Percentiles rank a stretch among this genome's conserved stretches.
These are phyloP conservation scores for Cenchrus americanus DNA, from an alignment of 176 grass and related monocot genomes.

Conservation along the genomic window DNA sequence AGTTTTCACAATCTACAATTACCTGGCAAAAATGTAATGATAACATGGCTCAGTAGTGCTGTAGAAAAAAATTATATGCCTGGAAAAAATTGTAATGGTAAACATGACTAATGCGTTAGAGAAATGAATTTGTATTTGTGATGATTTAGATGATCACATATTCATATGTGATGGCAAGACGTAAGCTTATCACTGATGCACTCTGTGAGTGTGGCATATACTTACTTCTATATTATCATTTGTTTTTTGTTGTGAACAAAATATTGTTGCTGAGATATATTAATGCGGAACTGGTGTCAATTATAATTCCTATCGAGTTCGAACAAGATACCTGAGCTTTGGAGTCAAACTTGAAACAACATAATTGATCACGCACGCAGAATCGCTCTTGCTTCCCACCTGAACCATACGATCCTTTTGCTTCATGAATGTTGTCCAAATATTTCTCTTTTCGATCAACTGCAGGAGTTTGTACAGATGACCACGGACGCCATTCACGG, in stretches of 20 bases:
- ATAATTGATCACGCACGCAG: slow-evolving; percentile 26
- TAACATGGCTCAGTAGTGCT: not conserved
- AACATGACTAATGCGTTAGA: no score
- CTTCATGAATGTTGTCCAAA: slow-evolving; percentile 38
- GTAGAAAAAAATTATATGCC: not conserved
- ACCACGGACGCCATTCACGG: slow-evolving; percentile 51
- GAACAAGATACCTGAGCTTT: slow-evolving; percentile 20
- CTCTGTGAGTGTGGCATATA: no score
- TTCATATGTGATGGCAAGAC: no score
- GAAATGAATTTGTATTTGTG: no score
- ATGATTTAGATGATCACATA: no score
- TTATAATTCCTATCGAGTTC: no score
- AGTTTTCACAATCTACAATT: slow-evolving; percentile 8
- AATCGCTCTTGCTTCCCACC: slow-evolving; percentile 28
- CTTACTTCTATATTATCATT: no score
- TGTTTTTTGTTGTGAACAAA: no score
- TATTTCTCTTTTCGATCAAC: slow-evolving; percentile 19
- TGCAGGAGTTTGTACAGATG: slow-evolving; percentile 31
- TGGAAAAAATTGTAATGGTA: not conserved
- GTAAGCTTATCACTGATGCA: no score
- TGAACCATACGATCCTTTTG: slow-evolving; percentile 26
- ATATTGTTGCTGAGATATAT: no score
- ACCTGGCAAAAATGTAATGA: not conserved
- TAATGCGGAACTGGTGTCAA: no score
- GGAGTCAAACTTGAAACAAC: slow-evolving; percentile 24